Evolutionary conservation across 371 early-diverging fungal species (phyloP), one percentile per base, ranked within the genome.

Genomic region (Mucor ambiguus): DNA sequence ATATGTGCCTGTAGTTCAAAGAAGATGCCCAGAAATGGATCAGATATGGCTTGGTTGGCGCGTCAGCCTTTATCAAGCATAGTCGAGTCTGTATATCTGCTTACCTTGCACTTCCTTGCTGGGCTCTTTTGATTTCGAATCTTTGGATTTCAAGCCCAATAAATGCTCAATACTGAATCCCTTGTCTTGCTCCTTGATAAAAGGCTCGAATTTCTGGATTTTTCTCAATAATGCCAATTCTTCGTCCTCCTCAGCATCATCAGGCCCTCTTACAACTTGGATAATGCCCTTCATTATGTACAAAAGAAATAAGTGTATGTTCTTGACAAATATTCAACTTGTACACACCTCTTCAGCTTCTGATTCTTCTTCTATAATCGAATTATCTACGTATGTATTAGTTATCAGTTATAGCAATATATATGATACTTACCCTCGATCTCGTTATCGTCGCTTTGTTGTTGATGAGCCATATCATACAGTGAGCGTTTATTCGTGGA

Each of bases 171-270:
- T 18, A 14, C 58, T 52, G 37, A 70, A 67, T 3, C 63, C 61
- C 58, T 62, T 74, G 35, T 74, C 68, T 26, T 68, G 64, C 6
- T 67, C 68, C 64, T 67, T 66, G 10, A 73, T 52, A 56, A 73
- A 67, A 6, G 74, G 74, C 16, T 74, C 74, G 22, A 74, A 67
- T 57, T 61, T 58, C 18, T 61, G 22, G 20, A 67, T 63, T 2
- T 49, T 22, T 11, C 48, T 22, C 20, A 71, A 49, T 14, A 56
- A 16, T 6, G 28, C 24, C 18, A 71, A 7, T 10, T 71, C 72
- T 18, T 64, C 58, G 2, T 71, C 68, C n/a, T 49, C 57, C 5
- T 55, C 59, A 18, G 24, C 30, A 20, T 66, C 60, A 4, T 38
- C 49, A 7, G 52, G 46, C 10, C 63, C 29, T 29, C 41, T 43